A percentile compares a stretch with the other conserved stretches of the same genome.
Conservation (phyloP, 2,329 filamentous ascomycete genomes). For the Akanthomyces uredinophilus region DNA sequence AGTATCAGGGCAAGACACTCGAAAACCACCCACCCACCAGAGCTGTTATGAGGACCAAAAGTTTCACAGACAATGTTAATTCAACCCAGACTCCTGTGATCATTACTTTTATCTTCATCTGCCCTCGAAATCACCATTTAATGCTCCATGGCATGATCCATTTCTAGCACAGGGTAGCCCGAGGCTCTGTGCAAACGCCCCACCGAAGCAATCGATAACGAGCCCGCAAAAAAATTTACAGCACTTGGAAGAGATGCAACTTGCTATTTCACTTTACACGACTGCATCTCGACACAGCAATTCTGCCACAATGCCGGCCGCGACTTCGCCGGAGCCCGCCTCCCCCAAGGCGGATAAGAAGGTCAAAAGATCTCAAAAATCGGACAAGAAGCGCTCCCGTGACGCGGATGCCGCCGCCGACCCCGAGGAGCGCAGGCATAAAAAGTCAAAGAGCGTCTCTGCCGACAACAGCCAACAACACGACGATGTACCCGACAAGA, state of each 20-base stretch:
- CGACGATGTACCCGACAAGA: constrained; percentile 27
- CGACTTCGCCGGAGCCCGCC: constrained; percentile 26
- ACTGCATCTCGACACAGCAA: constrained; percentile 14
- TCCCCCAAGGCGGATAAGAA: constrained; percentile 35
- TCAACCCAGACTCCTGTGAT: too few species aligned
- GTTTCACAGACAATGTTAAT: too few species aligned
- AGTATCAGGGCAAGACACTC: too few species aligned
- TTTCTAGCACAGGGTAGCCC: background rate
- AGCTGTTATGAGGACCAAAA: too few species aligned
- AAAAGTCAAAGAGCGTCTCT: constrained; percentile 45
- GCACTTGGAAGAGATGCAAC: background rate
- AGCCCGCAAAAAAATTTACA: constrained; percentile 22
- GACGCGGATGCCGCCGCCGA: constrained; percentile 37
- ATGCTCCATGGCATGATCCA: too few species aligned
- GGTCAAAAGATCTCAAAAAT: constrained; percentile 29
- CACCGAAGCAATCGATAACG: constrained; percentile 20
- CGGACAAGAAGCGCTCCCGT: constrained; percentile 40
- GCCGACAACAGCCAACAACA: constrained; percentile 22
- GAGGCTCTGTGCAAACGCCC: background rate
- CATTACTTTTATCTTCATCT: too few species aligned
- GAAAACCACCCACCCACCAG: too few species aligned
- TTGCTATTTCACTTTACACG: constrained; percentile 2
- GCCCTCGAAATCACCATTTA: too few species aligned
- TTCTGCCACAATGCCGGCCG: constrained; percentile 29
- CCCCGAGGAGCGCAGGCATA: constrained; percentile 40